phyloP scores from a whole-genome alignment of 2,329 filamentous ascomycete species.

The Claviceps digitariae region DNA sequence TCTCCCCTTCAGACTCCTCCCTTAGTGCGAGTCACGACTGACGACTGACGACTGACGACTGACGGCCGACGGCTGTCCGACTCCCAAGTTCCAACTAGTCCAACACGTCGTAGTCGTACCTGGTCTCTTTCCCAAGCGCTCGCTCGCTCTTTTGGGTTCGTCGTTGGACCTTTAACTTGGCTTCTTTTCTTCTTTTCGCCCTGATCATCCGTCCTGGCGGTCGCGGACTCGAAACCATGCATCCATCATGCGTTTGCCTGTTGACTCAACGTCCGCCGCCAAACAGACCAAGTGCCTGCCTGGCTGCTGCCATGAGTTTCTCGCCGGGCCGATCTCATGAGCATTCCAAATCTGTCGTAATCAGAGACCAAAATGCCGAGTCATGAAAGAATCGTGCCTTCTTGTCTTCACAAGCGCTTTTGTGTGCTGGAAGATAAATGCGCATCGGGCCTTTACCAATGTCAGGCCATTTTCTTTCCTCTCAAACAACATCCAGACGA shows the following conservation, averaged over 20 bases:
- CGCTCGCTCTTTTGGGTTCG: background rate
- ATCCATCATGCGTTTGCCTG: too few relatives aligned
- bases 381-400: background rate
- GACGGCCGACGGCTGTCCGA: too few relatives aligned
- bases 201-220: background rate
- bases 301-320: background rate
- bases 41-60: too few relatives aligned
- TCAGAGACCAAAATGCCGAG: background rate
- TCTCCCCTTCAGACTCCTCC: too few relatives aligned
- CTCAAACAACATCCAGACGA: conserved; percentile 2
- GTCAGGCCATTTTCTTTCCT: conserved; percentile 4
- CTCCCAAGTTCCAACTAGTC: background rate
- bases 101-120: background rate
- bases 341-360: background rate
- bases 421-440: background rate
- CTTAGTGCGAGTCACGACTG: too few relatives aligned
- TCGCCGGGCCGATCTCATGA: background rate
- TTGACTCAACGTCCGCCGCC: background rate
- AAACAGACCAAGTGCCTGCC: background rate
- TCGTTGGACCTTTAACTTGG: background rate
- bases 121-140: background rate
- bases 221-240: background rate
- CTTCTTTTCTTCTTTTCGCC: background rate
- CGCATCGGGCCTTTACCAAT: conserved; percentile 7
- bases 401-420: background rate